phyloP scores from a whole-genome alignment of 1,139 yeast species.

The Scheffersomyces insectosa region DNA sequence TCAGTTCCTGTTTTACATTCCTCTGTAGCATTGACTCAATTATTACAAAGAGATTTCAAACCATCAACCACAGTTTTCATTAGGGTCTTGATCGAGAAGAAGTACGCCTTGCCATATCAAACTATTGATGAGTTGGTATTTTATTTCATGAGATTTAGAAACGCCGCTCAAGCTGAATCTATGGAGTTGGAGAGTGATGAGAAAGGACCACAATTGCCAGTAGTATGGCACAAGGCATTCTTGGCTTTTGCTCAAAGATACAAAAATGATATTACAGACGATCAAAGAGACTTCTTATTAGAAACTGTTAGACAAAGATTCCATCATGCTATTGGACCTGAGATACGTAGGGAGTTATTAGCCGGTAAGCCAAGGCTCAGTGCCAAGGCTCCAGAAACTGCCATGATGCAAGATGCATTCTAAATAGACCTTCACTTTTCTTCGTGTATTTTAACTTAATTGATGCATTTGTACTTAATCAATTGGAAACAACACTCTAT shows the following conservation, averaged over 20 bases:
- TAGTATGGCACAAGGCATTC: constrained; percentile 96
- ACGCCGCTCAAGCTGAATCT: constrained; percentile 41
- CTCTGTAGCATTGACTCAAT: constrained; percentile 87
- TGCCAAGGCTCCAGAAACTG: constrained; percentile 26
- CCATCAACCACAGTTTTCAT: constrained; percentile 92
- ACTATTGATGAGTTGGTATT: constrained; percentile 95
- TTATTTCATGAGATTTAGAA: constrained; percentile 87
- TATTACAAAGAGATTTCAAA: constrained; percentile 78
- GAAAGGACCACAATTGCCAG: constrained; percentile 68
- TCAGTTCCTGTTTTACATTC: constrained; percentile 95
- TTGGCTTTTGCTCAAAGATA: constrained; percentile 93
- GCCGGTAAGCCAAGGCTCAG: constrained; percentile 65
- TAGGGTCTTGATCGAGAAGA: constrained; percentile 85
- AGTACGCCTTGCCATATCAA: constrained; percentile 95
- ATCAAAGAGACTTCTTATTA: constrained; percentile 89
- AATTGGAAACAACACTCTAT: not conserved
- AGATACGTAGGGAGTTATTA: constrained; percentile 86
- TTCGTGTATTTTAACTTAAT: constrained; percentile 1
- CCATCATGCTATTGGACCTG: constrained; percentile 89
- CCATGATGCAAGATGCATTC: constrained; percentile 43
- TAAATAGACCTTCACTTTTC: constrained; percentile 10
- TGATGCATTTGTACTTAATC: not conserved
- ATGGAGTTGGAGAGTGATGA: constrained; percentile 33
- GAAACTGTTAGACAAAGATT: constrained; percentile 90
- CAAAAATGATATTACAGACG: constrained; percentile 95